Evolutionary conservation across 164 flowering plant species (phyloP).

Genomic region (Taxillus chinensis): DNA sequence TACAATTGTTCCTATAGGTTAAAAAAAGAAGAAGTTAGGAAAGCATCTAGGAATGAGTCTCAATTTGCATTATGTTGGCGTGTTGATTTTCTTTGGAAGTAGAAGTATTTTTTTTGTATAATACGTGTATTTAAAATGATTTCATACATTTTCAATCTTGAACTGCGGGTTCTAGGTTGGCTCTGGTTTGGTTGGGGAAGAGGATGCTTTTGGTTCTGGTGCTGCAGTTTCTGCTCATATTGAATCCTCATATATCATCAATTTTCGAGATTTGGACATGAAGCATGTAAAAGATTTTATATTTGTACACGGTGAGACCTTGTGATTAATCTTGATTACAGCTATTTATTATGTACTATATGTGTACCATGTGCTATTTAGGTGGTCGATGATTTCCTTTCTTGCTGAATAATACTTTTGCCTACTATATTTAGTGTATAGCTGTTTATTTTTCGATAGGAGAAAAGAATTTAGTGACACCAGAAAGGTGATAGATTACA

Average conservation of each 20-base stretch:
- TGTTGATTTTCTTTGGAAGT: neutral
- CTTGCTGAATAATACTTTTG: too few relatives aligned
- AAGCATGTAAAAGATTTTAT: slow-evolving; percentile 88
- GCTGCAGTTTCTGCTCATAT: slow-evolving; percentile 59
- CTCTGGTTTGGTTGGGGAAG: slow-evolving; percentile 81
- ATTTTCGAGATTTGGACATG: slow-evolving; percentile 78
- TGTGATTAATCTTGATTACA: neutral
- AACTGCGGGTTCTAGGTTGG: slow-evolving; percentile 50
- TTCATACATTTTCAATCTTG: neutral
- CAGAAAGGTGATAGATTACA: too few relatives aligned
- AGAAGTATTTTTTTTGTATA: neutral
- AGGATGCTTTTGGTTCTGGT: slow-evolving; percentile 54
- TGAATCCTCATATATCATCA: slow-evolving; percentile 76
- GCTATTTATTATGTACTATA: neutral
- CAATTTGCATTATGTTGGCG: neutral
- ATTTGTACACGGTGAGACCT: slow-evolving; percentile 75
- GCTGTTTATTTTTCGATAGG: too few relatives aligned
- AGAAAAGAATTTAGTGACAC: too few relatives aligned
- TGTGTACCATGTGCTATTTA: neutral
- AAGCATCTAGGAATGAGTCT: neutral
- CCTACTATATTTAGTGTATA: too few relatives aligned
- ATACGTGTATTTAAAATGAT: neutral
- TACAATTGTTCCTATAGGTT: neutral
- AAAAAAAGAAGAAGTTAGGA: too few relatives aligned
- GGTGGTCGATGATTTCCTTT: too few relatives aligned